These are phyloP conservation scores for Kurtzmaniella quercitrusa DNA, from an alignment of 1,139 yeast genomes.

Conservation along the genomic window DNA sequence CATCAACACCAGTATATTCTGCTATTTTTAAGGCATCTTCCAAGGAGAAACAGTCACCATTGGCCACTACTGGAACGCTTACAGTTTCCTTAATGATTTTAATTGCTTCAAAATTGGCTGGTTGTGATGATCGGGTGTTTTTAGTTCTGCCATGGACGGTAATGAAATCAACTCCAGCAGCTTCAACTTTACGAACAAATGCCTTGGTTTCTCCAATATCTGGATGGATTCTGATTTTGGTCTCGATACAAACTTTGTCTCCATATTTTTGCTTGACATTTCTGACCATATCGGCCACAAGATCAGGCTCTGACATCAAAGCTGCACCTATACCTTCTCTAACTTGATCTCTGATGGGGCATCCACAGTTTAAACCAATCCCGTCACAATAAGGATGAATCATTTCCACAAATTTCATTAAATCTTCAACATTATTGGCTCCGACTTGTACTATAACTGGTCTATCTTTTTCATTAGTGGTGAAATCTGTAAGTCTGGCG, in stretches of 20 bases:
- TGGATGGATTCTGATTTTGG: slow-evolving; percentile 83
- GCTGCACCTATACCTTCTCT: slow-evolving; percentile 98
- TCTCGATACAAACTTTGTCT: slow-evolving; percentile 68
- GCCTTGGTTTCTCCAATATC: slow-evolving; percentile 68
- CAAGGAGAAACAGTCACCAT: slow-evolving; percentile 82
- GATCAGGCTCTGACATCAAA: slow-evolving; percentile 75
- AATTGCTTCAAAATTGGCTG: slow-evolving; percentile 79
- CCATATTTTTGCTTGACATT: slow-evolving; percentile 79
- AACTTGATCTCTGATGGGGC: slow-evolving; percentile 93
- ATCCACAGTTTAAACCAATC: slow-evolving; percentile 92
- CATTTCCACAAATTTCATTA: slow-evolving; percentile 80
- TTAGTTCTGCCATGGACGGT: slow-evolving; percentile 93
- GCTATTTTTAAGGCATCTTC: slow-evolving; percentile 62
- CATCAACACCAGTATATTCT: slow-evolving; percentile 71
- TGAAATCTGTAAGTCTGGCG: slow-evolving; percentile 81
- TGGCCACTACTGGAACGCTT: slow-evolving; percentile 81
- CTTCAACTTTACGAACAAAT: slow-evolving; percentile 71
- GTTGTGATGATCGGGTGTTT: slow-evolving; percentile 76
- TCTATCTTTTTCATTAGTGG: slow-evolving; percentile 66
- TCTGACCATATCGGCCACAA: slow-evolving; percentile 77
- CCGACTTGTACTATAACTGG: slow-evolving; percentile 90
- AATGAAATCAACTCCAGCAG: slow-evolving; percentile 87
- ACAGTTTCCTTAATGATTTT: slow-evolving; percentile 57
- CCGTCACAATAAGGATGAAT: slow-evolving; percentile 91
- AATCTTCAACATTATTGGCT: slow-evolving; percentile 79